Conservation (phyloP, 345 rosid genomes). For the Boechera divaricarpa region DNA sequence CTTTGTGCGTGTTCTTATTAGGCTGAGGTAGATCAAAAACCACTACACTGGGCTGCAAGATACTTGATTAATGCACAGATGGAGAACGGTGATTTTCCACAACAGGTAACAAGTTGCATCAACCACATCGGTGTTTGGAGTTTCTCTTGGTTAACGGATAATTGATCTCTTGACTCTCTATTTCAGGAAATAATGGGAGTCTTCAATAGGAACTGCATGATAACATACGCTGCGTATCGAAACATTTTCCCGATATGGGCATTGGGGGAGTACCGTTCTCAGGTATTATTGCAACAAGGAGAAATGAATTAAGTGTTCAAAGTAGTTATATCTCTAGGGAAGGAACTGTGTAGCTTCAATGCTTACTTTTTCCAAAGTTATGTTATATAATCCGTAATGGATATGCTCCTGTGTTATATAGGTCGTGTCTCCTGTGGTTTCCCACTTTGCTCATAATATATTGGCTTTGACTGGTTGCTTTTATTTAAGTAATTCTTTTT, state of each 20-base stretch:
- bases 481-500: neutral
- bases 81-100: conserved; percentile 79
- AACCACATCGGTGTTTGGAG: conserved; percentile 12
- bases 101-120: conserved; percentile 52
- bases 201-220: conserved; percentile 75
- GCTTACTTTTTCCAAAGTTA: neutral
- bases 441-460: neutral
- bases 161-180: neutral
- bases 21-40: conserved; percentile 67
- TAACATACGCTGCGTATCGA: conserved; percentile 65
- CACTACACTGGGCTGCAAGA: conserved; percentile 66
- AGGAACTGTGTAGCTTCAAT: conserved; percentile 15
- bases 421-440: neutral
- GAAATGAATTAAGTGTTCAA: conserved; percentile 25
- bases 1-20: conserved; percentile 42
- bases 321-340: conserved; percentile 22
- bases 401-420: neutral
- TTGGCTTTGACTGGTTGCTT: neutral
- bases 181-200: conserved; percentile 84
- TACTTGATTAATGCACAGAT: conserved; percentile 64
- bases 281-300: conserved; percentile 48
- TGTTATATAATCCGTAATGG: conserved; percentile 2
- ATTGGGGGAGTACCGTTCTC: conserved; percentile 64
- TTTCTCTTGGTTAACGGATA: neutral
- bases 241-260: conserved; percentile 76